Base-by-base conservation (phyloP, 305 asterid species). In the Fraxinus greggii region DNA sequence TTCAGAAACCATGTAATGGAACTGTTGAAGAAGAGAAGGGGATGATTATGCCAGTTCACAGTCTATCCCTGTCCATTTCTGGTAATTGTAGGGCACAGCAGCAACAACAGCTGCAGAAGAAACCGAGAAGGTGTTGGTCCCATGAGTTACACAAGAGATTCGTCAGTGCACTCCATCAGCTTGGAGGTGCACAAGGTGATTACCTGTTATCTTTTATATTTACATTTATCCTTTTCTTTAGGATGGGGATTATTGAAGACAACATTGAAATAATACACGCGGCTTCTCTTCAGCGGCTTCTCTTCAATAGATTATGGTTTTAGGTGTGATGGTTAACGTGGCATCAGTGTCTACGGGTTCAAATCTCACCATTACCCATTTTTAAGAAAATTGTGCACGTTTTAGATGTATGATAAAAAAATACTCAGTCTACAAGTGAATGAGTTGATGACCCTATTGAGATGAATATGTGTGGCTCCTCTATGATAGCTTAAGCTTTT, bases 111-210 rank as follows among this genome's bases (percentile, higher is more conserved):
- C 81, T 31, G 56, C 29, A 77, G 56, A 63, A 38, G 61, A 78
- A 78, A 23, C 75, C 33, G 40, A 61, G 81, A 61, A 36, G 81
- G 15, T 78, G 81, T 63, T 78, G 81, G 81, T 78, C 81, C 6
- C 35, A 76, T 6, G 81, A 78, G 35, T 65, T 78, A 48, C 81
- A 78, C 61, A 61, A 36, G 61, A 21, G 76, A 65, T 78, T 78
- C 38, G 40, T 78, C 13, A 23, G 67, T 36, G 81, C 76, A 10
- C 59, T 78, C 7, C 81, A 78, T 59, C 73, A 32, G 31, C 80
- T 78, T 17, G 80, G 74, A 31, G 80, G 80, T 8, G 61, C 82
- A 21, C 82, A 78, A 77, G 82, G 85, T 82, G 5, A 40, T 24
- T 65, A 61, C 4, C 72, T 10, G 4, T 21, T 24, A 24, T 63